Percentiles rank a stretch among this genome's conserved stretches.
phyloP scores from a whole-genome alignment of 805 yeast genomes.

The Candida germanica region DNA sequence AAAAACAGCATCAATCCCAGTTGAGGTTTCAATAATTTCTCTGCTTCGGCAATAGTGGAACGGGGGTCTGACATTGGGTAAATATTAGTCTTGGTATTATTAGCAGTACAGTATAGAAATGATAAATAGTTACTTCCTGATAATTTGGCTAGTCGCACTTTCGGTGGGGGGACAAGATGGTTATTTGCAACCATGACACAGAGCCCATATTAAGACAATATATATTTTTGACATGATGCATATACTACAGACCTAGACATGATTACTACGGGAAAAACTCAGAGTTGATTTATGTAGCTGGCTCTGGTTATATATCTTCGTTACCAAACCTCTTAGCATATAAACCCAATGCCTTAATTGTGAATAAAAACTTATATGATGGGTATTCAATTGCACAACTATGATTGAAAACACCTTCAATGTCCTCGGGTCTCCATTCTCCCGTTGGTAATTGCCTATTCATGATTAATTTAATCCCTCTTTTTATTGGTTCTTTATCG shows the following conservation, averaged over 20 bases:
- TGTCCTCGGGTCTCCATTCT: conserved; percentile 79
- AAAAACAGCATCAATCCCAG: conserved; percentile 65
- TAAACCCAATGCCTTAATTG: conserved; percentile 90
- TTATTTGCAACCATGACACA: too few relatives aligned
- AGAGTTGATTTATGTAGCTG: too few relatives aligned
- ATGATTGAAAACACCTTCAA: conserved; percentile 96
- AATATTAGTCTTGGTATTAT: too few relatives aligned
- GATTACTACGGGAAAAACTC: background rate
- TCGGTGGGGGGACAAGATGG: too few relatives aligned
- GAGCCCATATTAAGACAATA: too few relatives aligned
- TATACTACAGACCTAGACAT: background rate
- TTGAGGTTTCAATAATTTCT: conserved; percentile 50
- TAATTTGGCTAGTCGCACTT: too few relatives aligned
- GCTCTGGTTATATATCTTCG: conserved; percentile 4
- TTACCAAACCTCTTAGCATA: conserved; percentile 37
- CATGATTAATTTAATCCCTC: conserved; percentile 64
- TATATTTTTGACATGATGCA: background rate
- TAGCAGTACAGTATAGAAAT: too few relatives aligned
- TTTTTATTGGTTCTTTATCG: conserved; percentile 52
- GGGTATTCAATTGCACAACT: conserved; percentile 92
- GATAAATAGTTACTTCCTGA: too few relatives aligned
- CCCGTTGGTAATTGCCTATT: conserved; percentile 69
- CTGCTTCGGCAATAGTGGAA: conserved; percentile 42
- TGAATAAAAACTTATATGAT: conserved; percentile 81
- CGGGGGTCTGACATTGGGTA: conserved; percentile 47